Evolutionary conservation across 2,329 filamentous ascomycete species (phyloP).

Genomic region (Cladosporium sp.): DNA sequence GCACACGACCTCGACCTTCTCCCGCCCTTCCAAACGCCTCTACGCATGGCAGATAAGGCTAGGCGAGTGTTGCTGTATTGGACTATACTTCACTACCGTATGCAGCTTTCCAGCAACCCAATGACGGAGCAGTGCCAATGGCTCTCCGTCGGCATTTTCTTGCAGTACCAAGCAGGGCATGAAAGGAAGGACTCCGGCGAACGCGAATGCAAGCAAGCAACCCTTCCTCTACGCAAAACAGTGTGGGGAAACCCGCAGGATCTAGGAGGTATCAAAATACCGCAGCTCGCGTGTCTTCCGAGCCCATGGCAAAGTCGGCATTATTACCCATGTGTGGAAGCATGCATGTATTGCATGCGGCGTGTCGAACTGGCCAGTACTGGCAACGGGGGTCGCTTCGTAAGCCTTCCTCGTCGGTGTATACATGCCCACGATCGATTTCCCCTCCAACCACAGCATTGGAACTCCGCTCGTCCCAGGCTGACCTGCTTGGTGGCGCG

Average conservation of each 20-base stretch:
- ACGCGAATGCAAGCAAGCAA: neutral
- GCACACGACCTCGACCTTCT: constrained; percentile 1
- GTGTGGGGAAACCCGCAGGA: constrained; percentile 3
- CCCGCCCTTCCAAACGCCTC: neutral
- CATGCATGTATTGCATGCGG: neutral
- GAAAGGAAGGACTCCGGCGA: constrained; percentile 6
- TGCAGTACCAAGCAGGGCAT: neutral
- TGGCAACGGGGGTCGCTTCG: neutral
- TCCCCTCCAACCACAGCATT: neutral
- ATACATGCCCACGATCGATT: neutral
- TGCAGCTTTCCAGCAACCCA: neutral
- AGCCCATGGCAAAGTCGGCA: neutral
- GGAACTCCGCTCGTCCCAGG: neutral
- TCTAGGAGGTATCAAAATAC: neutral
- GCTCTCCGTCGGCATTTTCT: neutral
- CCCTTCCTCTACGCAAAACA: constrained; percentile 5
- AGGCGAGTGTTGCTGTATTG: neutral
- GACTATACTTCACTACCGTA: neutral
- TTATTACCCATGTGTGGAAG: neutral
- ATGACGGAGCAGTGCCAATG: neutral
- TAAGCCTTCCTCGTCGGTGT: neutral
- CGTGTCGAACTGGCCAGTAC: neutral
- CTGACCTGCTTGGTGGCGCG: neutral
- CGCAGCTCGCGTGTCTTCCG: neutral
- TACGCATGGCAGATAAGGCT: neutral